These are phyloP conservation scores for Boletus sp. DNA, from an alignment of 768 basidiomycete species.

Conservation along the genomic window DNA sequence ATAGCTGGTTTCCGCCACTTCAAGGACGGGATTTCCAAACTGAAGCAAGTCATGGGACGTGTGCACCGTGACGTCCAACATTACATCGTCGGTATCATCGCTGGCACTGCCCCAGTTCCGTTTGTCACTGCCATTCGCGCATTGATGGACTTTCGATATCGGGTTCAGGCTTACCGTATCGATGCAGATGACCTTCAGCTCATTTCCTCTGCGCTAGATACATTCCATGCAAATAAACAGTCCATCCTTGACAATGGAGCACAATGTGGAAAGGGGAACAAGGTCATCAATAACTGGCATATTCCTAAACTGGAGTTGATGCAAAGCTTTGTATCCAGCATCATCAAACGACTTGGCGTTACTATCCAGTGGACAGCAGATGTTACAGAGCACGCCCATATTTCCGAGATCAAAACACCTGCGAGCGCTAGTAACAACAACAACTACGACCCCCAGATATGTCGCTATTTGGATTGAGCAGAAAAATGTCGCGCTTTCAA, in stretches of 20 bases:
- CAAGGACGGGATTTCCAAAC: too few relatives aligned
- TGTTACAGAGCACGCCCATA: not conserved
- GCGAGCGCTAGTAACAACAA: too few relatives aligned
- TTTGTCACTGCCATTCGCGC: not conserved
- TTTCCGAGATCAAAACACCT: not conserved
- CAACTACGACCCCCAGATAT: not conserved
- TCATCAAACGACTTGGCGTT: too few relatives aligned
- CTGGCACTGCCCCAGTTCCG: not conserved
- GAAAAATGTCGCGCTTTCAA: too few relatives aligned
- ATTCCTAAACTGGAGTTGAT: not conserved
- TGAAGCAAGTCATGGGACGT: not conserved
- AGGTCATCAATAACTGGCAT: not conserved
- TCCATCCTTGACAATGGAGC: not conserved
- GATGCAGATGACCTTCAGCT: not conserved
- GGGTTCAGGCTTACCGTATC: not conserved
- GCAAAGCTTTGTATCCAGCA: too few relatives aligned
- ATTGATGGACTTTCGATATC: too few relatives aligned
- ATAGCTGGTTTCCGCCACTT: too few relatives aligned
- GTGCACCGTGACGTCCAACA: not conserved
- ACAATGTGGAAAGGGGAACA: not conserved
- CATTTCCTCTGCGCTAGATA: not conserved
- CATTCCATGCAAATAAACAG: too few relatives aligned
- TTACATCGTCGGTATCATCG: not conserved
- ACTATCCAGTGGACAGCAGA: too few relatives aligned
- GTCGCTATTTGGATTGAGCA: too few relatives aligned